phyloP scores from a whole-genome alignment of 495 filamentous ascomycete species.

The Hypomontagnella submonticulosa region DNA sequence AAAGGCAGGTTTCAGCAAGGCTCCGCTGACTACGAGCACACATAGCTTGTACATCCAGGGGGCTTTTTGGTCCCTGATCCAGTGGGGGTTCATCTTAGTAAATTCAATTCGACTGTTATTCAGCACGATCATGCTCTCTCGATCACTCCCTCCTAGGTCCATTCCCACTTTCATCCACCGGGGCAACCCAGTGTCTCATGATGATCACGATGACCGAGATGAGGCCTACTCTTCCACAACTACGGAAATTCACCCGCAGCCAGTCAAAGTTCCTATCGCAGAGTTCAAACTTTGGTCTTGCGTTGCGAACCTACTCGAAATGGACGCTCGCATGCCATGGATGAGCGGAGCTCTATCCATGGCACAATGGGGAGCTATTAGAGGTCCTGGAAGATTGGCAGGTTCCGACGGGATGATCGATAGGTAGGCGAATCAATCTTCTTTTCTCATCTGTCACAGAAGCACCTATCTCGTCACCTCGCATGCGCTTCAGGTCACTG shows the following conservation, averaged over 20 bases:
- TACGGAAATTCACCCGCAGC: slow-evolving; percentile 30
- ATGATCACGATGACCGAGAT: slow-evolving; percentile 18
- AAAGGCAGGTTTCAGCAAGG: slow-evolving; percentile 44
- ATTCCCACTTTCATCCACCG: slow-evolving; percentile 20
- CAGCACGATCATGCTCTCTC: slow-evolving; percentile 58
- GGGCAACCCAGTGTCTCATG: slow-evolving; percentile 23
- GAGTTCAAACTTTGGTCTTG: slow-evolving; percentile 79
- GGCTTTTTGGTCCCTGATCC: slow-evolving; percentile 75
- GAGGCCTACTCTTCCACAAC: slow-evolving; percentile 24
- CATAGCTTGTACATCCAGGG: slow-evolving; percentile 49
- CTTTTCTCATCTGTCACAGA: slow-evolving; percentile 31
- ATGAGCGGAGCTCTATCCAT: slow-evolving; percentile 75
- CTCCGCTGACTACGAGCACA: slow-evolving; percentile 47
- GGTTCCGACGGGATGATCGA: slow-evolving; percentile 81
- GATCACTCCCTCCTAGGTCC: slow-evolving; percentile 59
- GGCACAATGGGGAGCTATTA: slow-evolving; percentile 74
- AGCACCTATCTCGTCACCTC: slow-evolving; percentile 48
- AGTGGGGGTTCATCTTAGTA: slow-evolving; percentile 73
- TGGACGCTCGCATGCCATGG: slow-evolving; percentile 88
- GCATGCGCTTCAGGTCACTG: slow-evolving; percentile 56
- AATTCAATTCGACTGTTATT: slow-evolving; percentile 72
- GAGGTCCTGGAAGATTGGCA: slow-evolving; percentile 78
- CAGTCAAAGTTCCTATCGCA: slow-evolving; percentile 73
- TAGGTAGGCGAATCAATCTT: slow-evolving; percentile 74
- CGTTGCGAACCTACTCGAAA: slow-evolving; percentile 72